Percentiles rank a stretch among this genome's conserved stretches.
Conservation (phyloP, 163 green algal species). For the Scenedesmus sp. region DNA sequence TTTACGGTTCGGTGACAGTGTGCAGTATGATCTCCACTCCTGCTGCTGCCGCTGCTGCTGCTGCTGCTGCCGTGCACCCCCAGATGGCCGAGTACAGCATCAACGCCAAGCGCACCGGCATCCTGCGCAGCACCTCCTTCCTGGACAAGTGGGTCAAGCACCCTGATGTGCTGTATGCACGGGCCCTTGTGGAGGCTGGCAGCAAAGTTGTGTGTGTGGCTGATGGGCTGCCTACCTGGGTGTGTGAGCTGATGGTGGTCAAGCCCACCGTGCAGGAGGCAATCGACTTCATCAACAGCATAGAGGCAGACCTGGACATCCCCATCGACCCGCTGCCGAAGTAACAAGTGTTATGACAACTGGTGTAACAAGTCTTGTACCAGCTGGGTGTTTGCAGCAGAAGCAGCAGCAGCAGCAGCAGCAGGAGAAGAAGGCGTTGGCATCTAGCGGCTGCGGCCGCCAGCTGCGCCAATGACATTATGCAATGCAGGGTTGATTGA, state of each 20-base stretch:
- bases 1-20: too few relatives aligned
- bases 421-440: neutral
- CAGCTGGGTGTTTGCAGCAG: neutral
- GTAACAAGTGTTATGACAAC: neutral
- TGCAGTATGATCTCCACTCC: neutral
- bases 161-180: slow-evolving; percentile 83
- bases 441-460: neutral
- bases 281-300: slow-evolving; percentile 82
- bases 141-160: slow-evolving; percentile 72
- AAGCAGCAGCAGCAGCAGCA: neutral
- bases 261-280: slow-evolving; percentile 80
- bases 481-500: neutral
- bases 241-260: slow-evolving; percentile 90
- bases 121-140: slow-evolving; percentile 64
- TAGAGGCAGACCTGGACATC: slow-evolving; percentile 68
- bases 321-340: slow-evolving; percentile 40
- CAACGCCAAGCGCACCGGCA: slow-evolving; percentile 82
- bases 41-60: neutral
- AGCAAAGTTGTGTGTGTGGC: slow-evolving; percentile 74
- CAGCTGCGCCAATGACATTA: neutral
- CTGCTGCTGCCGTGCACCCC: neutral
- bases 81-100: slow-evolving; percentile 91
- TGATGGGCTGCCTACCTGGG: slow-evolving; percentile 93
- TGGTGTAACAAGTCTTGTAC: neutral
- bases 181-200: slow-evolving; percentile 77